Conservation (phyloP, 495 filamentous ascomycete species). For the Penicillium verhagenii region DNA sequence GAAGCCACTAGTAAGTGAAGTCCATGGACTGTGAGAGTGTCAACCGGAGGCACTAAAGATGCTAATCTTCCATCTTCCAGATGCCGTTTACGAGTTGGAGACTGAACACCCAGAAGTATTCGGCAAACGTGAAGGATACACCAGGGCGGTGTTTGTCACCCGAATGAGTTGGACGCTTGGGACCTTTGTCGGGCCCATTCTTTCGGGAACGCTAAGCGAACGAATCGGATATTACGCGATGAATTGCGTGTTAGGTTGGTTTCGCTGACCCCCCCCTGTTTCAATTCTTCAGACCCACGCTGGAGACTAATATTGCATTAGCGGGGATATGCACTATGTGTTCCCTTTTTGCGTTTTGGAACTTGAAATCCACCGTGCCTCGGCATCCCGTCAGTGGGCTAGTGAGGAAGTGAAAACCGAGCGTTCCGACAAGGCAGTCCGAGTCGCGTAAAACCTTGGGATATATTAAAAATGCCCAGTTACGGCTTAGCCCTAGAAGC, state of each 20-base stretch:
- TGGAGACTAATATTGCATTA: no score
- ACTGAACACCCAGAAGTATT: conserved; percentile 23
- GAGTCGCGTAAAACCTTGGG: background rate
- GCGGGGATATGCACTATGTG: background rate
- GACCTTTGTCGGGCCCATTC: conserved; percentile 30
- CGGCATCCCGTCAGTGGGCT: background rate
- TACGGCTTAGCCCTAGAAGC: background rate
- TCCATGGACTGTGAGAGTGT: conserved; percentile 13
- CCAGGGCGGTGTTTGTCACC: conserved; percentile 27
- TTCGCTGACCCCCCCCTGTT: background rate
- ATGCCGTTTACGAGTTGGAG: background rate
- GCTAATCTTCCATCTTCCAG: background rate
- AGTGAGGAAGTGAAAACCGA: background rate
- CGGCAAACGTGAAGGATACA: conserved; percentile 27
- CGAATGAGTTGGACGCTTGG: conserved; percentile 31
- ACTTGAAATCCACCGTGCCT: background rate
- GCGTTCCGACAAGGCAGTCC: background rate
- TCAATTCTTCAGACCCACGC: background rate
- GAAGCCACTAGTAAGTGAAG: conserved; percentile 23
- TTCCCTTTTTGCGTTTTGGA: background rate
- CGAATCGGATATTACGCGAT: conserved; percentile 29
- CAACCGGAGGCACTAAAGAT: no score
- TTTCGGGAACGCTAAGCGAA: conserved; percentile 30
- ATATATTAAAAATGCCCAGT: background rate
- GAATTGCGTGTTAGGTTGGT: conserved; percentile 21